Evolutionary conservation across 768 basidiomycete species (phyloP), one percentile per base, ranked within the genome.

Genomic region (Asterophora lycoperdoides): DNA sequence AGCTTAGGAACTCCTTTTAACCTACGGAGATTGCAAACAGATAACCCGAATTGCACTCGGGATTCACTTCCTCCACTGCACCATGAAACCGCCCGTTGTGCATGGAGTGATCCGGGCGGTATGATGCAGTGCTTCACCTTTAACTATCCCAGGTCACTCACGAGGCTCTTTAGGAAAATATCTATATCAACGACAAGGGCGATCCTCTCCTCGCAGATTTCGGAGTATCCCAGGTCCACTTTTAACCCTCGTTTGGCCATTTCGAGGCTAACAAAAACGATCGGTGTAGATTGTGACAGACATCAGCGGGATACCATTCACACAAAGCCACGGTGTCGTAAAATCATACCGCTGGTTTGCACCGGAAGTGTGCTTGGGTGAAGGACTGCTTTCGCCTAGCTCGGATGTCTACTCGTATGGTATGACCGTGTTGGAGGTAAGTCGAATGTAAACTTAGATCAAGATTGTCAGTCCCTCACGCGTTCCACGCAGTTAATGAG

Each of bases 401-500:
- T 73, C 78, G 11, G 80, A 82, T 56, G 69, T 82, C 11, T 82
- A 80, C 50, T 72, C 80, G 8, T 74, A 71, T 26, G 78, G 65
- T 7, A 82, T 82, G 80, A 80, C 80, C 1, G 66, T 79, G 32
- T 64, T 82, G 13, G 80, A 82, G 72, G 79, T 76, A 51, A 37
- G 55, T 17, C 19, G 37, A 34, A 20, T 50, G 44, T 45, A n/a
- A 42, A 35, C 35, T 48, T 8, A 13, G 30, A 32, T 44, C 19
- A 10, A 13, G 14, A 29, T 11, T 28, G 26, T 19, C 32, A 13
- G 11, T 15, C 8, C 13, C 9, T 35, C 23, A 41, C 29, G 45
- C 17, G 43, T 6, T 19, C 14, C 26, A 26, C 40, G 34, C 46
- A 81, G 79, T 56, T 81, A 0, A 58, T 79, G 60, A 80, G 79